Conservation (phyloP, 2,329 filamentous ascomycete species). For the Aspergillus pseudonomiae region DNA sequence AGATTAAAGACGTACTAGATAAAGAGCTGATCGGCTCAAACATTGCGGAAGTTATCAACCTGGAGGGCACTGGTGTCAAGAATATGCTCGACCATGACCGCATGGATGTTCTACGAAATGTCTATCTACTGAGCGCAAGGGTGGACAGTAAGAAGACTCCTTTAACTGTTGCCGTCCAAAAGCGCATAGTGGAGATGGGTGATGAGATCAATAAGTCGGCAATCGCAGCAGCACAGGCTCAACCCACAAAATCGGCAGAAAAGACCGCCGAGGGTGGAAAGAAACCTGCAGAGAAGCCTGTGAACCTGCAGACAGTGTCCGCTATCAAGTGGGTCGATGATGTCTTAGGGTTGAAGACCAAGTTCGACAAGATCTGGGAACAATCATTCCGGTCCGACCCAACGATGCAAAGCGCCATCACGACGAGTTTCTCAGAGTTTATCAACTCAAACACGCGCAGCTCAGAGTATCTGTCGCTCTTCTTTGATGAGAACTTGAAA, state of each 20-base stretch:
- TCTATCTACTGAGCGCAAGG: slow-evolving; percentile 77
- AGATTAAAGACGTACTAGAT: slow-evolving; percentile 78
- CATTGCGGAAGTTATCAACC: slow-evolving; percentile 77
- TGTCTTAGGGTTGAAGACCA: slow-evolving; percentile 80
- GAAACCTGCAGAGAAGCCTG: slow-evolving; percentile 54
- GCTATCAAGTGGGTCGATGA: slow-evolving; percentile 96
- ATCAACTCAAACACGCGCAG: slow-evolving; percentile 87
- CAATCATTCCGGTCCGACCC: slow-evolving; percentile 75
- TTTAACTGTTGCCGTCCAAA: slow-evolving; percentile 71
- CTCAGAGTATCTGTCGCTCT: slow-evolving; percentile 91
- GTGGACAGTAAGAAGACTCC: slow-evolving; percentile 75
- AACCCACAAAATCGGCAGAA: slow-evolving; percentile 42
- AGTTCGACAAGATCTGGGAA: slow-evolving; percentile 80
- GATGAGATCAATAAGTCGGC: slow-evolving; percentile 74
- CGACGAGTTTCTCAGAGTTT: slow-evolving; percentile 85
- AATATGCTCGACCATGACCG: slow-evolving; percentile 93
- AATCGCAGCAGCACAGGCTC: slow-evolving; percentile 59
- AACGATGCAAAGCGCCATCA: slow-evolving; percentile 77
- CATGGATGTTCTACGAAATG: slow-evolving; percentile 72
- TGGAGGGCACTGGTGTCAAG: slow-evolving; percentile 81
- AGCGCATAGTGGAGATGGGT: slow-evolving; percentile 77
- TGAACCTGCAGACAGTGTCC: slow-evolving; percentile 79
- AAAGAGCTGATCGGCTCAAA: slow-evolving; percentile 76
- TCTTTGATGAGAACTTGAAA: slow-evolving; percentile 95
- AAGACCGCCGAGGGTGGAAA: slow-evolving; percentile 56